Evolutionary conservation across 2,329 filamentous ascomycete species (phyloP), one percentile per base, ranked within the genome.

Genomic region (Pleomassaria siparia): DNA sequence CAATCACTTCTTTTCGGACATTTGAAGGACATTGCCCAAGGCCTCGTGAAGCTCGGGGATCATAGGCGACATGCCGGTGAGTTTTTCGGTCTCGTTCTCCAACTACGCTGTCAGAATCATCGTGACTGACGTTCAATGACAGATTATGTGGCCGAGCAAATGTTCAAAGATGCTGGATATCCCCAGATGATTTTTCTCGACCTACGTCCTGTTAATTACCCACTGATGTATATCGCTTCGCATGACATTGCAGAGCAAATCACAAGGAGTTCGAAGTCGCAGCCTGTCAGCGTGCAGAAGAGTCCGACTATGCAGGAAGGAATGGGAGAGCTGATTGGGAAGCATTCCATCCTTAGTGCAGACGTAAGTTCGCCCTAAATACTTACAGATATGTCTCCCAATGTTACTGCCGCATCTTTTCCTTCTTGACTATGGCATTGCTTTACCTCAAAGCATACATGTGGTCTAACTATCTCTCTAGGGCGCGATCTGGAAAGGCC

Each of bases 211-310:
- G 46, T 63, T 9, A 53, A 55, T 21, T 57, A 60, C 26, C 51
- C 61, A 1, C 28, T 69, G 18, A 20, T 53, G 11, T 33, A 70
- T 6, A 48, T 72, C 16, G 29, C 50, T 4, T 65, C 64, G 3
- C 67, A 72, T 36, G 60, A 61, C 1, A 46, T 72, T 40, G 67
- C 67, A 3, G 69, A 72, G 49, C 66, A 72, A 40, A 50, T 70
- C 3, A 49, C 64, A 1, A 63, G 45, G 46, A 28, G 55, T 2
- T 60, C 64, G 1, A 67, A 68, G 40, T 32, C 48, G 21, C 58
- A 61, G 40, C 66, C 62, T 3, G 64, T 63, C 29, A 67, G 67
- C 26, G 55, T 63, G 2, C 56, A 55, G 9, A 72, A 72, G 40
- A 69, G 64, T 6, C 64, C 66, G 2, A 71, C 69, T 4, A 36